These are phyloP conservation scores for Phytophthora cryptogea DNA, from an alignment of 352 stramenopile genomes.

Conservation along the genomic window DNA sequence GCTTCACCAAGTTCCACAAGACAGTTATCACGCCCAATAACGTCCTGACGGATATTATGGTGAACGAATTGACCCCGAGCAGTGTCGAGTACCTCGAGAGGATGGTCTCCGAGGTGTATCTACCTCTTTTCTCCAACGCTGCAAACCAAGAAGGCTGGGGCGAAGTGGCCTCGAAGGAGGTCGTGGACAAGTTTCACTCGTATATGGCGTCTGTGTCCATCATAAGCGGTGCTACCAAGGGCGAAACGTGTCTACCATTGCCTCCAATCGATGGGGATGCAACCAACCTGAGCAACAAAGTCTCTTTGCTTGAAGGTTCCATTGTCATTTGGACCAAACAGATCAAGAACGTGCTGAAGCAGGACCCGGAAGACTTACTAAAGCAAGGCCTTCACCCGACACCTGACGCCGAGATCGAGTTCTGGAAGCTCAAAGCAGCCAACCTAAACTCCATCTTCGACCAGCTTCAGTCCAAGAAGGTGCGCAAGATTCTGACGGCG, in stretches of 20 bases:
- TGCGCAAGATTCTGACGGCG: slow-evolving; percentile 94
- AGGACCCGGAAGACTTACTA: slow-evolving; percentile 96
- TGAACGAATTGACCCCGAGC: slow-evolving; percentile 86
- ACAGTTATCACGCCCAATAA: slow-evolving; percentile 81
- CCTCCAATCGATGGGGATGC: slow-evolving; percentile 90
- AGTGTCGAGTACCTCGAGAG: slow-evolving; percentile 96
- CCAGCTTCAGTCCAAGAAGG: slow-evolving; percentile 92
- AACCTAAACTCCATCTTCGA: slow-evolving; percentile 97
- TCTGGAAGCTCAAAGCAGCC: slow-evolving; percentile 97
- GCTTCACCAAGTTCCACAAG: slow-evolving; percentile 92
- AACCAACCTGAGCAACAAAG: slow-evolving; percentile 89
- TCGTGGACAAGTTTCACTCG: slow-evolving; percentile 97
- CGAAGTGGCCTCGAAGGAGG: slow-evolving; percentile 96
- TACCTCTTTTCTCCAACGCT: slow-evolving; percentile 95
- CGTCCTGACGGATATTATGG: slow-evolving; percentile 85
- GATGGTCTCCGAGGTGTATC: slow-evolving; percentile 94
- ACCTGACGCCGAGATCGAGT: slow-evolving; percentile 96
- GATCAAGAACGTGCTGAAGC: slow-evolving; percentile 98
- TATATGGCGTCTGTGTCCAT: slow-evolving; percentile 97
- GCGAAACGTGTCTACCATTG: slow-evolving; percentile 96
- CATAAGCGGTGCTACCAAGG: slow-evolving; percentile 96
- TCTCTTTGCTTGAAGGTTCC: slow-evolving; percentile 96
- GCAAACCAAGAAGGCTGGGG: slow-evolving; percentile 96
- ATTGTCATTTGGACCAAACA: slow-evolving; percentile 99
- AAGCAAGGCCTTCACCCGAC: slow-evolving; percentile 97